Evolutionary conservation across 2,329 filamentous ascomycete species (phyloP).

Genomic region (Aspergillus bombycis): DNA sequence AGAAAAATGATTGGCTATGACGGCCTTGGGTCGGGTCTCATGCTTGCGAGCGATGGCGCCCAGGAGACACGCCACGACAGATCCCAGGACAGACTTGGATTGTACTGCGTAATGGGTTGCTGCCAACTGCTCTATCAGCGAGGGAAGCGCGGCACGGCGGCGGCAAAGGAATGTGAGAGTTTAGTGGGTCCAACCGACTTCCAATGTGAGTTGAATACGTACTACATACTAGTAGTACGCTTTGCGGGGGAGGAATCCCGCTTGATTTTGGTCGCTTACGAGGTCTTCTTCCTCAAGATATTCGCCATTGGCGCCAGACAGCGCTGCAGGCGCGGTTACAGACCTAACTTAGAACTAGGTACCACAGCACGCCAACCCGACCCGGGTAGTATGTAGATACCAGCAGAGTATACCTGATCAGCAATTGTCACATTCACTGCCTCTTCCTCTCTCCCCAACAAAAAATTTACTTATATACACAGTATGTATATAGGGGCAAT

Average conservation of each 20-base stretch:
- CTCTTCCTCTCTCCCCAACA: neutral
- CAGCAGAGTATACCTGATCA: neutral
- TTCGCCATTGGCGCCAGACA: slow-evolving; percentile 31
- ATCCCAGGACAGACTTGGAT: slow-evolving; percentile 20
- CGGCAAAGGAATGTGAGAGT: slow-evolving; percentile 6
- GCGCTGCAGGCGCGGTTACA: slow-evolving; percentile 24
- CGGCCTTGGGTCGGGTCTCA: slow-evolving; percentile 28
- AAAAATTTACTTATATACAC: neutral
- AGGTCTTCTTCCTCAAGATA: slow-evolving; percentile 20
- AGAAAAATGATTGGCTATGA: slow-evolving; percentile 26
- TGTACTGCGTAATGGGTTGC: slow-evolving; percentile 3
- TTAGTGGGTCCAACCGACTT: slow-evolving; percentile 16
- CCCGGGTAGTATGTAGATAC: too few species aligned
- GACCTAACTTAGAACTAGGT: neutral
- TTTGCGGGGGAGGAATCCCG: slow-evolving; percentile 5
- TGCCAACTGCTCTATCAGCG: slow-evolving; percentile 20
- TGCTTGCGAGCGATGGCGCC: slow-evolving; percentile 26
- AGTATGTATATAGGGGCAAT: too few species aligned
- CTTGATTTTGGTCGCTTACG: slow-evolving; percentile 15
- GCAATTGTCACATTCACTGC: neutral
- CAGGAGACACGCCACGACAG: slow-evolving; percentile 33
- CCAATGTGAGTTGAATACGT: slow-evolving; percentile 1
- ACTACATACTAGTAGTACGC: too few species aligned
- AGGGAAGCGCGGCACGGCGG: slow-evolving; percentile 29
- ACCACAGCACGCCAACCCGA: too few species aligned